A percentile compares a stretch with the other conserved stretches of the same genome.
phyloP scores from a whole-genome alignment of 2,329 filamentous ascomycete genomes.

The Scedosporium dehoogii region DNA sequence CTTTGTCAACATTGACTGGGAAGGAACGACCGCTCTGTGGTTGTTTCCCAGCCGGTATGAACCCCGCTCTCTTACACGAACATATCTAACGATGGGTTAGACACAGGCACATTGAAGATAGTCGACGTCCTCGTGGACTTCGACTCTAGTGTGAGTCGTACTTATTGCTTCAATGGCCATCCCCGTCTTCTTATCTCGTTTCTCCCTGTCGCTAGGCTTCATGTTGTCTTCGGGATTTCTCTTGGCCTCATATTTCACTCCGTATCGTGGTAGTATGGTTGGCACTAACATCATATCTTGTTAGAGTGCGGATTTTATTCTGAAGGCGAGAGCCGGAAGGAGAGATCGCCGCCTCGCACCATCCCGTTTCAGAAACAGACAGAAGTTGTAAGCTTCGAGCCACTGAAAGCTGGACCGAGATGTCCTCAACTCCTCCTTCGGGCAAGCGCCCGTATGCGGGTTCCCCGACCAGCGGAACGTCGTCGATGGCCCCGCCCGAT shows the following conservation, averaged over 20 bases:
- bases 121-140: too few species aligned
- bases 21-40: not conserved
- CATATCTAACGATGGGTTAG: not conserved
- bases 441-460: not conserved
- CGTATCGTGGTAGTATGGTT: not conserved
- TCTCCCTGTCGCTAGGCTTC: not conserved
- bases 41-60: not conserved
- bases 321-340: not conserved
- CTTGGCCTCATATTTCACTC: not conserved
- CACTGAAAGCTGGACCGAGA: not conserved
- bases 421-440: not conserved
- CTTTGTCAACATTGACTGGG: too few species aligned
- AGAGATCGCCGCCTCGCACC: not conserved
- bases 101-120: not conserved
- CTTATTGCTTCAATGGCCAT: not conserved
- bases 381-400: not conserved
- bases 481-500: not conserved
- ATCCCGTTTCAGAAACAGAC: not conserved
- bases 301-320: not conserved
- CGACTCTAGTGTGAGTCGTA: too few species aligned
- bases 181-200: not conserved
- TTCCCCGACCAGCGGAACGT: not conserved
- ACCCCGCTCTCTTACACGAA: not conserved
- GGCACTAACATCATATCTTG: not conserved
- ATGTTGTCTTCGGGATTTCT: not conserved